Evolutionary conservation across 2,329 filamentous ascomycete species (phyloP).

Genomic region (Byssoonygena ceratinophila): DNA sequence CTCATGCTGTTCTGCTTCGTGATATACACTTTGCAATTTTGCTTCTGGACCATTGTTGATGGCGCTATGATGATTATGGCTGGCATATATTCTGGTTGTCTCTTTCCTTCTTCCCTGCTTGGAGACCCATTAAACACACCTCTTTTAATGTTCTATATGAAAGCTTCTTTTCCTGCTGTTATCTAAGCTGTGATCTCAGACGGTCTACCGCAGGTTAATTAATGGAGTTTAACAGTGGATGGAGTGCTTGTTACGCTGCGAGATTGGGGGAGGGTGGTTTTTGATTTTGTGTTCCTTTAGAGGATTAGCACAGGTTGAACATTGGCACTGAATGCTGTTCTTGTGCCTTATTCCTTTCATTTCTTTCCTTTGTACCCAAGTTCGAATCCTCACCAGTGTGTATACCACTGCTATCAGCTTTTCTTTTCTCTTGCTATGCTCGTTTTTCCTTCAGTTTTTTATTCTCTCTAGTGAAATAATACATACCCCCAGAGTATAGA

Average conservation of each 20-base stretch:
- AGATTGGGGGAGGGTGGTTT: neutral
- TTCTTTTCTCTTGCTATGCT: neutral
- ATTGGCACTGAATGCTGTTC: neutral
- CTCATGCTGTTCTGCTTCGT: neutral
- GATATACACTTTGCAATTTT: neutral
- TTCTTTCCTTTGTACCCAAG: neutral
- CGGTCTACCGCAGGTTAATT: slow-evolving; percentile 2
- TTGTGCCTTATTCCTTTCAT: neutral
- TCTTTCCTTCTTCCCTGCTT: neutral
- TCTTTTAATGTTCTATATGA: slow-evolving; percentile 1
- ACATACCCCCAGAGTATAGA: neutral
- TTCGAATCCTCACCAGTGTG: neutral
- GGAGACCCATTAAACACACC: neutral
- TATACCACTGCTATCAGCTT: neutral
- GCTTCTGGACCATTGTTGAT: neutral
- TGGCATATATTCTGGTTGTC: slow-evolving; percentile 6
- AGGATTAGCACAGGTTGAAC: too few relatives aligned
- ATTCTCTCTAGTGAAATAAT: neutral
- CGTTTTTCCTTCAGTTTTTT: neutral
- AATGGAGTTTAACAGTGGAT: neutral
- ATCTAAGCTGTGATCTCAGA: slow-evolving; percentile 6
- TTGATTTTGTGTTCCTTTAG: neutral
- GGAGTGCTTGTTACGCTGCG: neutral
- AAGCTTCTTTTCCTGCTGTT: neutral
- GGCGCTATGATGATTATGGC: slow-evolving; percentile 9